These are phyloP conservation scores for Podaxis sp. DNA, from an alignment of 768 basidiomycete genomes.

Conservation along the genomic window DNA sequence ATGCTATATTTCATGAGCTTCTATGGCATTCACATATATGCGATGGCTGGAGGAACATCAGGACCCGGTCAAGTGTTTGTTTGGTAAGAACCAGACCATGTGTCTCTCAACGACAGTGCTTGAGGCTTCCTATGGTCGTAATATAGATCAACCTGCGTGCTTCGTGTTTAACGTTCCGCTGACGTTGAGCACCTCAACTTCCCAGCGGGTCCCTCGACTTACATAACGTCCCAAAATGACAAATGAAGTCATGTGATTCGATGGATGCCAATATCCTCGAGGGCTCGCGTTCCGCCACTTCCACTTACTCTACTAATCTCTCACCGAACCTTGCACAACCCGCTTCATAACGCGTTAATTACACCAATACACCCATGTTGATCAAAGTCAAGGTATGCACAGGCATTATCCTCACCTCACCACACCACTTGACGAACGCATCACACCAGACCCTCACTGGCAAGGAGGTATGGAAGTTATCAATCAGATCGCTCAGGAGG, in stretches of 20 bases:
- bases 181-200: neutral
- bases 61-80: too few relatives aligned
- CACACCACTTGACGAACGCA: conserved; percentile 6
- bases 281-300: conserved; percentile 6
- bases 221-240: neutral
- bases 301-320: conserved; percentile 7
- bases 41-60: too few relatives aligned
- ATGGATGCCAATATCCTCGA: neutral
- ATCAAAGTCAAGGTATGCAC: conserved; percentile 84
- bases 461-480: conserved; percentile 72
- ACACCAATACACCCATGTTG: conserved; percentile 48
- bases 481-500: conserved; percentile 12
- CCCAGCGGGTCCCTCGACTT: neutral
- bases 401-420: neutral
- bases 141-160: too few relatives aligned
- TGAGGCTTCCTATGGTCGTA: too few relatives aligned
- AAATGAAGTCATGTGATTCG: conserved; percentile 5
- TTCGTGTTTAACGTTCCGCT: too few relatives aligned
- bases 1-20: too few relatives aligned
- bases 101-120: too few relatives aligned
- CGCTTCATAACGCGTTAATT: neutral
- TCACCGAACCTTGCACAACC: neutral
- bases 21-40: too few relatives aligned
- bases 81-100: too few relatives aligned
- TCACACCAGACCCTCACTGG: conserved; percentile 83